Conservation (phyloP, 768 basidiomycete genomes). For the Pleurotus tuoliensis region DNA sequence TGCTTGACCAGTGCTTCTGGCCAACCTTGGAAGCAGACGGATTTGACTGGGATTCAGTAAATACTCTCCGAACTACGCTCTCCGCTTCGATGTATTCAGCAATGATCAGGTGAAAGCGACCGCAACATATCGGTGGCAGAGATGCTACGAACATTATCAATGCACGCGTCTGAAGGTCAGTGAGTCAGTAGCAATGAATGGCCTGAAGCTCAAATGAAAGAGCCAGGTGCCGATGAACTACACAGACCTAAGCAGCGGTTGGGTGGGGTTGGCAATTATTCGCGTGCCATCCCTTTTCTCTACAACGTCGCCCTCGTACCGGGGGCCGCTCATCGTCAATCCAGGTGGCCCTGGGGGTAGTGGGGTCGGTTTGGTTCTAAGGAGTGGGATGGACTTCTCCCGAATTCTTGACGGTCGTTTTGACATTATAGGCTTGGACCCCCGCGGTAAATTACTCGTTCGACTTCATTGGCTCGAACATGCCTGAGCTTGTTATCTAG, state of each 20-base stretch:
- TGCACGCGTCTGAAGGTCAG: slow-evolving; percentile 23
- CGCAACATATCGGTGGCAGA: slow-evolving; percentile 19
- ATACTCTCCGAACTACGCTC: background rate
- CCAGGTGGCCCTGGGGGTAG: slow-evolving; percentile 46
- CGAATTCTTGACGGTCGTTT: slow-evolving; percentile 35
- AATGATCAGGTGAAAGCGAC: background rate
- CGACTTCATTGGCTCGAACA: background rate
- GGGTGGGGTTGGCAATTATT: slow-evolving; percentile 38
- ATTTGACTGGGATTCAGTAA: background rate
- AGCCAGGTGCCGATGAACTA: slow-evolving; percentile 43
- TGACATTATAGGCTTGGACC: slow-evolving; percentile 45
- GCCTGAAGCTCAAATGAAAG: background rate
- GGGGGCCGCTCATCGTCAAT: slow-evolving; percentile 41
- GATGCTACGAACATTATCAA: slow-evolving; percentile 17
- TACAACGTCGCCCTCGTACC: slow-evolving; percentile 22
- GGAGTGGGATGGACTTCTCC: slow-evolving; percentile 20
- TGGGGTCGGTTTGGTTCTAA: slow-evolving; percentile 27
- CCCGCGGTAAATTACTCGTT: slow-evolving; percentile 29
- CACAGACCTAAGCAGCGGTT: slow-evolving; percentile 29
- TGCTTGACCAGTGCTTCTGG: background rate
- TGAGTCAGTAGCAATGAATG: too few species aligned
- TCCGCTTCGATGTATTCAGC: background rate
- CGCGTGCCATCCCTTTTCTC: slow-evolving; percentile 31
- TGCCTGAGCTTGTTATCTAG: slow-evolving; percentile 12
- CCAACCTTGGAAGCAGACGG: background rate